Base-by-base conservation (phyloP, 1,284 basidiomycete genomes). In the Cryptococcus floricola region DNA sequence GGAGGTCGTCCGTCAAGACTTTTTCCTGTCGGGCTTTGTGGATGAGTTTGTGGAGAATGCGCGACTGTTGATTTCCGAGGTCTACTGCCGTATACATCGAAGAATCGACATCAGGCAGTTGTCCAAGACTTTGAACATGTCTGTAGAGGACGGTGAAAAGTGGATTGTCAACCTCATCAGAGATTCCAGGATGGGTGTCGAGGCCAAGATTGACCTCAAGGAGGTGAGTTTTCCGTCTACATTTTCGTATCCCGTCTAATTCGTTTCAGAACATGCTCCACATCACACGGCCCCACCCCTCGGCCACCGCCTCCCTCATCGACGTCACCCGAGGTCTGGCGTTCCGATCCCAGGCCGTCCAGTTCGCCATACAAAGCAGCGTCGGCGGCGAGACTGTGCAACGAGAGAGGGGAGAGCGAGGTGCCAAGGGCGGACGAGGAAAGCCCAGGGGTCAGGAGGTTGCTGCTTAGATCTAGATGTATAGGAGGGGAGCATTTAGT, bases 151-250 rank as follows among this genome's bases (percentile, higher is more conserved):
- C 70, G 96, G 95, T 56, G 95, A 98, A 75, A 96, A 96, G 76
- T 98, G 95, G 95, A 95, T 98, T 64, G 95, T 97, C 68, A 97
- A 96, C 81, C 86, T 98, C 57, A 95, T 98, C 68, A 85, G 93
- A 50, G 96, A 98, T 77, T 96, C 94, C 27, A 85, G 91, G 54
- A 91, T 96, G 84, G 92, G 89, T 23, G 87, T 89, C 3, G 90
- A 98, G 69, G 92, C 92, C 55, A 97, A 96, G 81, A 97, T 98
- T 65, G 94, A 98, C 77, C 83, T 97, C 49, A 91, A 95, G 78
- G 91, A 93, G 81, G 89, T 88, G 57, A 44, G 74, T 16, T 43
- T 3, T 19, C 23, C 23, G 23, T 42, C 44, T 31, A 28, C 16
- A 39, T 3, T 19, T 19, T 7, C 27, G 39, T 28, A 16, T 14